Evolutionary conservation across 371 early-diverging fungal genomes (phyloP).

Genomic region (Apophysomyces variabilis): DNA sequence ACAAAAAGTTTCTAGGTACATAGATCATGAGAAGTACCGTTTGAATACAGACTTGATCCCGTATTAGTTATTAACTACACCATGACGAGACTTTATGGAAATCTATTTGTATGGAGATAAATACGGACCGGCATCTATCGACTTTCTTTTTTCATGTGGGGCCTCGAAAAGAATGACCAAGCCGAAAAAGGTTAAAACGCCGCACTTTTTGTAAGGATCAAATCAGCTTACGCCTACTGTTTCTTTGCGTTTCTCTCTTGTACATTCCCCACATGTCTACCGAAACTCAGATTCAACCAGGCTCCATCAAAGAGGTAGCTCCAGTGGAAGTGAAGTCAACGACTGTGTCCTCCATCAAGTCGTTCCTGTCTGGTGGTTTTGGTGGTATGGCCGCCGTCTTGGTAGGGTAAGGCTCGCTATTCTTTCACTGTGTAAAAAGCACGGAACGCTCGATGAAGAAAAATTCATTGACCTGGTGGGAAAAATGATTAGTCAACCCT

Average conservation of each 20-base stretch:
- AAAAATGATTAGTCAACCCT: conserved; percentile 63
- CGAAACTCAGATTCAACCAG: conserved; percentile 4
- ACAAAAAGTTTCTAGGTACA: too few species aligned
- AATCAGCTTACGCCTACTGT: background rate
- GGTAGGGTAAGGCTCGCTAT: conserved; percentile 54
- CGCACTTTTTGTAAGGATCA: conserved; percentile 1
- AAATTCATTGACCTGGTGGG: background rate
- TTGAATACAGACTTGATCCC: too few species aligned
- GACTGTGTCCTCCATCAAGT: conserved; percentile 71
- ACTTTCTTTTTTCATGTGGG: background rate
- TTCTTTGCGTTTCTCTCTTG: background rate
- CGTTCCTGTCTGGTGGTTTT: conserved; percentile 94
- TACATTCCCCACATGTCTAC: conserved; percentile 3
- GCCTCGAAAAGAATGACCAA: background rate
- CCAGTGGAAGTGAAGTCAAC: conserved; percentile 13
- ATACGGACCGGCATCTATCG: too few species aligned
- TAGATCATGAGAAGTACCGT: too few species aligned
- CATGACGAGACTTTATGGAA: too few species aligned
- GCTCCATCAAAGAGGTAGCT: background rate
- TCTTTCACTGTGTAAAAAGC: background rate
- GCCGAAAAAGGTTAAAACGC: background rate
- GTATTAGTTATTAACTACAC: too few species aligned
- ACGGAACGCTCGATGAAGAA: background rate
- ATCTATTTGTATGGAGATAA: too few species aligned
- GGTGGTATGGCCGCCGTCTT: conserved; percentile 85